Conservation (phyloP, 1,139 yeast species). For the Yamadazyma membranifaciens region DNA sequence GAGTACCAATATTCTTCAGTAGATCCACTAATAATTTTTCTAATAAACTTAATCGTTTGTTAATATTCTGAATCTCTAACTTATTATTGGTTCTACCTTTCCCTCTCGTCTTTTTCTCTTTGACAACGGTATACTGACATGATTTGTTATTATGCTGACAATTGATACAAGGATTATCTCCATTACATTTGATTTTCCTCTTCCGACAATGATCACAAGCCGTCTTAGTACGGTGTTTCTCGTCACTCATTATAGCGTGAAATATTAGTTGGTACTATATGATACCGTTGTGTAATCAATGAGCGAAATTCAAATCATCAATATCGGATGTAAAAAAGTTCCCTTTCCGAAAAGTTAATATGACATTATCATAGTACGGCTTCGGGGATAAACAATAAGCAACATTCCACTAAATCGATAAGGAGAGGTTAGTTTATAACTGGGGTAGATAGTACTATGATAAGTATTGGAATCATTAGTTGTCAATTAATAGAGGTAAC, state of each 20-base stretch:
- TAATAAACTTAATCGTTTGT: constrained; percentile 20
- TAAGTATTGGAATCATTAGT: too few species aligned
- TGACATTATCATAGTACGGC: too few species aligned
- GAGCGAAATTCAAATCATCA: too few species aligned
- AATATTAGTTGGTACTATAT: too few species aligned
- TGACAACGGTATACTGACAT: constrained; percentile 22
- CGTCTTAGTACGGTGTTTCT: constrained; percentile 30
- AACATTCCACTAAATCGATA: too few species aligned
- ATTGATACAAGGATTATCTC: constrained; percentile 40
- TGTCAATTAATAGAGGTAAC: too few species aligned
- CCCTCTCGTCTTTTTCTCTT: constrained; percentile 19
- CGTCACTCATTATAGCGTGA: constrained; percentile 1
- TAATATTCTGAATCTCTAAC: constrained; percentile 14
- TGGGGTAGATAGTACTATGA: too few species aligned
- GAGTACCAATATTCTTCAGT: neutral
- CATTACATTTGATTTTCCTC: constrained; percentile 52
- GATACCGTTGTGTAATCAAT: too few species aligned
- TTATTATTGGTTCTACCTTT: constrained; percentile 16
- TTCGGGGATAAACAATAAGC: too few species aligned
- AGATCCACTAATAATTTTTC: constrained; percentile 22
- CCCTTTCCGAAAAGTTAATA: too few species aligned
- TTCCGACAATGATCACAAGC: constrained; percentile 54
- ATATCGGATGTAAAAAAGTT: too few species aligned
- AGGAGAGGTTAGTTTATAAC: too few species aligned
- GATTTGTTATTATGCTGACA: constrained; percentile 26